These are phyloP conservation scores for Syncephalastrum sp. DNA, from an alignment of 371 early-diverging fungal genomes.

Conservation along the genomic window DNA sequence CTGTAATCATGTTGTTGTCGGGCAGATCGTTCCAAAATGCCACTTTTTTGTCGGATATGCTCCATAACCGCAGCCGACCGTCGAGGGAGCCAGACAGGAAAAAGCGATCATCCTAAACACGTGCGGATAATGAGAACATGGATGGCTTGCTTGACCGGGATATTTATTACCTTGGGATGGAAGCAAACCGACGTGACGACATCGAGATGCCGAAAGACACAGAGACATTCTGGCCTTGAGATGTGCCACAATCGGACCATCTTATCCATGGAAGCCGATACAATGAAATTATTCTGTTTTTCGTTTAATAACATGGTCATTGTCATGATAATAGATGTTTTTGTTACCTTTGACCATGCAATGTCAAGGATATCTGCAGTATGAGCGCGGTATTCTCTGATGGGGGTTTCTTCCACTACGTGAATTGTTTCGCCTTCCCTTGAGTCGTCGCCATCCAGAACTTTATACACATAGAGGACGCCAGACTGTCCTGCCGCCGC, in stretches of 20 bases:
- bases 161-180: constrained; percentile 62
- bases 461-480: constrained; percentile 69
- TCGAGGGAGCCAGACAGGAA: constrained; percentile 83
- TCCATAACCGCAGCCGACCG: constrained; percentile 79
- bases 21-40: constrained; percentile 74
- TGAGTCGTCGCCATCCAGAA: constrained; percentile 29
- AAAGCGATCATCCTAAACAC: constrained; percentile 67
- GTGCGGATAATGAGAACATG: too few relatives aligned
- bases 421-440: constrained; percentile 27
- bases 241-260: constrained; percentile 86
- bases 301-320: neutral
- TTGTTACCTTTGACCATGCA: constrained; percentile 72
- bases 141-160: too few relatives aligned
- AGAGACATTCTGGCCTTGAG: constrained; percentile 69
- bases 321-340: neutral
- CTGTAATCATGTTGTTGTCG: constrained; percentile 67
- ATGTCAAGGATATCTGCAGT: constrained; percentile 70
- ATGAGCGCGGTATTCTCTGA: constrained; percentile 71
- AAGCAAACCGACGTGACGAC: constrained; percentile 79
- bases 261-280: constrained; percentile 80
- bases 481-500: constrained; percentile 79
- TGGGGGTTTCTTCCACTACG: constrained; percentile 66
- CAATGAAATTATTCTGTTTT: constrained; percentile 65
- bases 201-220: constrained; percentile 76
- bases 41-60: constrained; percentile 76